phyloP scores from a whole-genome alignment of 2,329 filamentous ascomycete genomes.

The Fusarium fracticaudum region DNA sequence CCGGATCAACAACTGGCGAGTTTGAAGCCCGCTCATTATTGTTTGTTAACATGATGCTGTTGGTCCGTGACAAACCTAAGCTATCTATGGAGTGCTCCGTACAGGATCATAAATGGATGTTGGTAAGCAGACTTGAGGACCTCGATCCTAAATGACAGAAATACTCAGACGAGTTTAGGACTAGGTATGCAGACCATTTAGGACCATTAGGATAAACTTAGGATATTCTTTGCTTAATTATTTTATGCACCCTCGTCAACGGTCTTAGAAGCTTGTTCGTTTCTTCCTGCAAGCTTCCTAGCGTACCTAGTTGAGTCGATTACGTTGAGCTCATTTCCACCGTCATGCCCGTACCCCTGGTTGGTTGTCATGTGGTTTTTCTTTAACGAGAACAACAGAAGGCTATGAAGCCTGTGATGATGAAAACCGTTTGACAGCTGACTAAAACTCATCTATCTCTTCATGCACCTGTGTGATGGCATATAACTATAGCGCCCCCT shows the following conservation, averaged over 20 bases:
- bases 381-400: background rate
- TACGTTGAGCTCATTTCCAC: constrained; percentile 40
- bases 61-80: constrained; percentile 32
- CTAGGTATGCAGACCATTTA: background rate
- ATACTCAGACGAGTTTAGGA: background rate
- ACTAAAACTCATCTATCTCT: background rate
- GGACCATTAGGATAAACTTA: background rate
- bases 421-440: background rate
- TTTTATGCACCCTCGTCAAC: background rate
- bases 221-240: background rate
- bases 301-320: constrained; percentile 14
- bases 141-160: background rate
- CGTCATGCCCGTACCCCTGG: constrained; percentile 24
- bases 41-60: background rate
- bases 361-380: constrained; percentile 10
- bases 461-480: constrained; percentile 2
- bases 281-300: constrained; percentile 34
- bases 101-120: background rate
- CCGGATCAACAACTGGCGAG: constrained; percentile 17
- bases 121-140: background rate
- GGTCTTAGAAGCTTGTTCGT: constrained; percentile 25
- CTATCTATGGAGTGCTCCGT: background rate
- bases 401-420: background rate
- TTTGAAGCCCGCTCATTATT: constrained; percentile 4
- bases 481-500: constrained; percentile 5